Base-by-base conservation (phyloP, 345 rosid genomes). In the Rhodamnia rubescens region DNA sequence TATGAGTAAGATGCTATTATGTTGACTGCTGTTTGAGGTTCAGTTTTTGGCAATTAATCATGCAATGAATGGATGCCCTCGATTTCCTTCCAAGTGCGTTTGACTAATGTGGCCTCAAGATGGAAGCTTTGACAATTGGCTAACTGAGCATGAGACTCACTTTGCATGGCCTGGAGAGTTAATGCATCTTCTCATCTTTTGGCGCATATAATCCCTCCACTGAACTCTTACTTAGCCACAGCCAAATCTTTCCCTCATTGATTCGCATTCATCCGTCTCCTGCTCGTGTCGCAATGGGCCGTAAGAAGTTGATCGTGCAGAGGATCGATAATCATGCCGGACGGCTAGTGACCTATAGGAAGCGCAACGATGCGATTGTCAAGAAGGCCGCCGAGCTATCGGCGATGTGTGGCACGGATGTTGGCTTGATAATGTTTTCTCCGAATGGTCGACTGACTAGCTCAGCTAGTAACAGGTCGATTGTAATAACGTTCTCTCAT, bases 371-470 rank as follows among this genome's bases (percentile, higher is more conserved):
- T 24, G 84, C 86, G 44, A 54, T 89, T 24, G 51, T 89, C 61
- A 88, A 82, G 91, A 87, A 91, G 85, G 86, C 89, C 5, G n/a
- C 53, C 11, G 91, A 91, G 57, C 54, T 91, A 78, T 75, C 90
- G 7, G 44, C 12, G 6, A 50, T 81, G 52, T 87, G 86, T 85
- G 85, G 78, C 69, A 49, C 74, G 20, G 88, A 88, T 74, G 88
- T 85, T 78, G 90, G 89, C 24, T 83, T 91, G 61, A 16, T 89
- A 13, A 78, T 89, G 89, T 91, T 91, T 59, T 91, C 91, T 82
- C 88, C 90, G 16, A 64, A 53, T 13, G 89, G 89, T 42, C 85
- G 27, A 86, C 44, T 87, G 51, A 91, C 89, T 21, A 74, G 51
- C 78, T 88, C 54, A 55, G 55, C 89, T 58, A 52, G 83, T 85